Evolutionary conservation across 495 filamentous ascomycete species (phyloP).

Genomic region (Tuber melanosporum): DNA sequence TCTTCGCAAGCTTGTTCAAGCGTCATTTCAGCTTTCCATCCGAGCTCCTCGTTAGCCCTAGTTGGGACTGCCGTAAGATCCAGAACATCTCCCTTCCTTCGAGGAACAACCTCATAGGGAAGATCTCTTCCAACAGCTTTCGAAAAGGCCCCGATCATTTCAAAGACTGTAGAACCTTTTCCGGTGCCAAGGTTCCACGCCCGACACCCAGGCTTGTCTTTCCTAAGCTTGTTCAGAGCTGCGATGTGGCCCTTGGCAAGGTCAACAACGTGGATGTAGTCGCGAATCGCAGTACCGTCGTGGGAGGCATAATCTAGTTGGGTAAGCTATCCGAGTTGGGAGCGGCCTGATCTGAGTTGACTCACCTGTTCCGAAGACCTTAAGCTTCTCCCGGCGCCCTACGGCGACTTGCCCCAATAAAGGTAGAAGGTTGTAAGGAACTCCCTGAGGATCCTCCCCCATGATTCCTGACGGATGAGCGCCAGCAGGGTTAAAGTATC

Average conservation of each 20-base stretch:
- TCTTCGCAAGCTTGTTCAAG: constrained; percentile 90
- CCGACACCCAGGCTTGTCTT: constrained; percentile 81
- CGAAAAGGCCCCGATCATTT: constrained; percentile 95
- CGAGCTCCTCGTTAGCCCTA: constrained; percentile 77
- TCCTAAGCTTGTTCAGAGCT: constrained; percentile 84
- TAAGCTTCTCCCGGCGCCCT: constrained; percentile 85
- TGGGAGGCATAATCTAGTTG: constrained; percentile 70
- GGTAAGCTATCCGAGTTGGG: neutral
- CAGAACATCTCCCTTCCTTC: constrained; percentile 83
- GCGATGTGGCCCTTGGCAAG: constrained; percentile 82
- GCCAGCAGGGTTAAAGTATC: constrained; percentile 97
- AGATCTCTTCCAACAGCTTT: constrained; percentile 75
- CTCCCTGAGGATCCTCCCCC: constrained; percentile 94
- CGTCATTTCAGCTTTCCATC: constrained; percentile 84
- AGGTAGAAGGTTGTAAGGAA: constrained; percentile 92
- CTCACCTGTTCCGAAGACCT: constrained; percentile 90
- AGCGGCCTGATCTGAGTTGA: constrained; percentile 6
- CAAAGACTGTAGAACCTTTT: constrained; percentile 86
- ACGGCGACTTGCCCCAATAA: constrained; percentile 92
- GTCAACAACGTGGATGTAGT: constrained; percentile 81
- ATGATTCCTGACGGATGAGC: constrained; percentile 94
- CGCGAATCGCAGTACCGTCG: constrained; percentile 69
- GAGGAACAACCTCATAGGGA: constrained; percentile 75
- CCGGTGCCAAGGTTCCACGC: constrained; percentile 99
- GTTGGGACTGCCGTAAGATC: constrained; percentile 89